Evolutionary conservation across 352 stramenopile species (phyloP).

Genomic region (Globisporangium cylindrosporum): DNA sequence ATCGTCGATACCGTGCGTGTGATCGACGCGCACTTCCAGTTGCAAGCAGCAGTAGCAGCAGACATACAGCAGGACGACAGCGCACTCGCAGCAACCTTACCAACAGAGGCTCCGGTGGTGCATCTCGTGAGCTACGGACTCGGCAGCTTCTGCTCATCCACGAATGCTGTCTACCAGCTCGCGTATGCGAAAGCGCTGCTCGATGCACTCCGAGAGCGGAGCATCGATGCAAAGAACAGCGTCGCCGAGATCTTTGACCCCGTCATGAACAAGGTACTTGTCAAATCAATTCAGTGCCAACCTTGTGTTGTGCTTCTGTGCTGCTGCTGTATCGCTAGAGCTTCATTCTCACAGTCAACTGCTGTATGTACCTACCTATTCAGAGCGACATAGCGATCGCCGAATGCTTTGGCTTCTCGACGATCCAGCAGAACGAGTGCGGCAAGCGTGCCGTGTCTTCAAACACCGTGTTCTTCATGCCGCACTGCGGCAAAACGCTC

Average conservation of each 20-base stretch:
- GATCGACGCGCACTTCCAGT: conserved; percentile 28
- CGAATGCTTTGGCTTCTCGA: conserved; percentile 31
- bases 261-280: conserved; percentile 68
- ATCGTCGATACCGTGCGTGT: conserved; percentile 26
- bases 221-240: not conserved
- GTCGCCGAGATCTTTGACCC: conserved; percentile 64
- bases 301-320: not conserved
- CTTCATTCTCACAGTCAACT: not conserved
- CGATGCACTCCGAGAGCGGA: conserved; percentile 17
- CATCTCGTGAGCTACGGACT: conserved; percentile 67
- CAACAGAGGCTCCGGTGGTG: conserved; percentile 6
- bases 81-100: not conserved
- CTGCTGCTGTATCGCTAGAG: not conserved
- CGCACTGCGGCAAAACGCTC: conserved; percentile 82
- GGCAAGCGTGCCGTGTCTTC: conserved; percentile 31
- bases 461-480: conserved; percentile 90
- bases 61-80: not conserved
- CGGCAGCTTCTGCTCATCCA: conserved; percentile 69
- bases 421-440: conserved; percentile 68
- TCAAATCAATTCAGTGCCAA: no score
- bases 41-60: conserved; percentile 11
- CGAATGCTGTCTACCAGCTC: conserved; percentile 76
- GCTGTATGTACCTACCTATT: not conserved
- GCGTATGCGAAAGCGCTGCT: conserved; percentile 53
- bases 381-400: conserved; percentile 64